Base-by-base conservation (phyloP, 169 alveolate genomes). In the Cryptosporidium parvum region DNA sequence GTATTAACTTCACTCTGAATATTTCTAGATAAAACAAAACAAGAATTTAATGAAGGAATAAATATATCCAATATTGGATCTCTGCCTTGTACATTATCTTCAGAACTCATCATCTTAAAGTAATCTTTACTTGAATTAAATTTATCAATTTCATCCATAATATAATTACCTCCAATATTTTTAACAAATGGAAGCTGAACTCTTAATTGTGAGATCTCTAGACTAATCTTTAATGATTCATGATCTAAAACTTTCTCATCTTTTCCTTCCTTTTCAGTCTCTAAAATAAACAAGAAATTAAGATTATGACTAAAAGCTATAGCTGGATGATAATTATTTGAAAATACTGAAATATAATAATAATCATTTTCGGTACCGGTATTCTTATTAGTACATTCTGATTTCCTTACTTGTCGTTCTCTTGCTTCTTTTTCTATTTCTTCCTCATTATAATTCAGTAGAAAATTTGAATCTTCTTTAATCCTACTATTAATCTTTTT, bases 51-150 rank as follows among this genome's bases (percentile, higher is more conserved):
- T 3, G 89, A 80, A 21, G 89, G 89, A 62, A 80, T 65, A 45
- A 80, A 80, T 2, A 80, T 21, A 48, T 80, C 89, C 67, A 80
- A 45, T 3, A 80, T 80, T 42, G 89, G 89, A 29, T 42, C 45
- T 14, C 42, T 42, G 18, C 52, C n/a, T 33, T 80, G 69, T 0
- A 29, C 6, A 31, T 44, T 44, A 18, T 72, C 86, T n/a, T 53
- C 68, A 12, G 68, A 31, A 10, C 52, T 29, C 12, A 42, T 35
- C 26, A 26, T 73, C 62, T 58, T 37, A 23, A 53, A 26, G 26
- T 23, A 21, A 7, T 44, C 48, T 12, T 23, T 18, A 5, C 14
- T 61, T 6, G 16, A 5, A 37, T 3, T 21, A 12, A 10, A 21
- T 37, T 18, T 0, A 1, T 5, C n/a, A 14, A n/a, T 16, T 23